A percentile compares a stretch with the other conserved stretches of the same genome.
Conservation (phyloP, 2,329 filamentous ascomycete genomes). For the Anthostomella pinea region DNA sequence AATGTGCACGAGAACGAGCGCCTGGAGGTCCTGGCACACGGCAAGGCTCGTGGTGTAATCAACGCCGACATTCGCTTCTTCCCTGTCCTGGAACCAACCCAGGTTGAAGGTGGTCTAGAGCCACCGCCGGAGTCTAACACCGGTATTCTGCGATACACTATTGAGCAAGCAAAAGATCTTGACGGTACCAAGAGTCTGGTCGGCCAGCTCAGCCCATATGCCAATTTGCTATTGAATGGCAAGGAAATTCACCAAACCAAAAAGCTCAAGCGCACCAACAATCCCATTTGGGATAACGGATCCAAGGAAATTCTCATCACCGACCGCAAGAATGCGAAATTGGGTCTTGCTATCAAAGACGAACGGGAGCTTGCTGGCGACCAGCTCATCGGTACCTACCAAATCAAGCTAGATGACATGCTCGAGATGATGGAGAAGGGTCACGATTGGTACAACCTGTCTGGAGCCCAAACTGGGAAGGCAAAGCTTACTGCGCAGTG, state of each 20-base stretch:
- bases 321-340: slow-evolving; percentile 83
- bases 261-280: slow-evolving; percentile 95
- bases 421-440: slow-evolving; percentile 86
- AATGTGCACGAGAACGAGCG: slow-evolving; percentile 79
- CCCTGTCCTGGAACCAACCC: slow-evolving; percentile 75
- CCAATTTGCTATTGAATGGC: slow-evolving; percentile 81
- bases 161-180: slow-evolving; percentile 95
- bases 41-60: slow-evolving; percentile 77
- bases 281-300: slow-evolving; percentile 91
- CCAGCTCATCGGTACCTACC: slow-evolving; percentile 84
- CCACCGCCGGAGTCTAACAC: slow-evolving; percentile 87
- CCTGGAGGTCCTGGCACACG: slow-evolving; percentile 79
- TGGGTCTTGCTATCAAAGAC: slow-evolving; percentile 93
- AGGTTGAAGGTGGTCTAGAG: slow-evolving; percentile 72
- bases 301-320: slow-evolving; percentile 94
- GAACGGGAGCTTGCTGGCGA: slow-evolving; percentile 83
- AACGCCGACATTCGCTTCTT: slow-evolving; percentile 89
- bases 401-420: slow-evolving; percentile 94
- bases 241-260: slow-evolving; percentile 87
- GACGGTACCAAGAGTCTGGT: slow-evolving; percentile 90
- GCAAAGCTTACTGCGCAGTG: slow-evolving; percentile 90
- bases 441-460: slow-evolving; percentile 92
- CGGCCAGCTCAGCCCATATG: slow-evolving; percentile 88
- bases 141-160: slow-evolving; percentile 87
- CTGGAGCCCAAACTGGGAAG: slow-evolving; percentile 76